Percentiles rank a stretch among this genome's conserved stretches.
These are phyloP conservation scores for Gaertneriomyces semiglobifer DNA, from an alignment of 192 early-diverging fungal species.

Conservation along the genomic window DNA sequence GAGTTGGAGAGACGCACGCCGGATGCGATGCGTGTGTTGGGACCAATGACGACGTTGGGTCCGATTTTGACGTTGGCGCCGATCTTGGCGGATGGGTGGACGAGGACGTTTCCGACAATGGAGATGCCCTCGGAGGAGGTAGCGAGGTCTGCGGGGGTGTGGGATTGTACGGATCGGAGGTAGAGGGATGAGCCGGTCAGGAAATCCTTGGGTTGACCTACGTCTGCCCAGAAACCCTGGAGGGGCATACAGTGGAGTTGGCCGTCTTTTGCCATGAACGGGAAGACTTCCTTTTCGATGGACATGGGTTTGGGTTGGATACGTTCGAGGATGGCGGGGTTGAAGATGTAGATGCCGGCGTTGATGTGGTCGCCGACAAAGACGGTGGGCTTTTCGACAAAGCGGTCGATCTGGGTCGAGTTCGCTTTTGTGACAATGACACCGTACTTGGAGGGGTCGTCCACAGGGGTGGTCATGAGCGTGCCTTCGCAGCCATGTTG, in stretches of 20 bases:
- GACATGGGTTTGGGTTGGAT: conserved; percentile 91
- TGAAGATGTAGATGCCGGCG: conserved; percentile 98
- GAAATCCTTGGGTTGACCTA: conserved; percentile 98
- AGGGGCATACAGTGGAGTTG: conserved; percentile 92
- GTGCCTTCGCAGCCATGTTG: conserved; percentile 92
- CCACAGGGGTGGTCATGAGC: conserved; percentile 93
- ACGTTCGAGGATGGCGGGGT: conserved; percentile 82
- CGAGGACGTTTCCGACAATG: conserved; percentile 76
- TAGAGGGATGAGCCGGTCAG: conserved; percentile 93
- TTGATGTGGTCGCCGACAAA: conserved; percentile 98
- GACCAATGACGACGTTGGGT: conserved; percentile 94
- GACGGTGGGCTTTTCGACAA: conserved; percentile 96
- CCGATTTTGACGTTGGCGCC: conserved; percentile 95
- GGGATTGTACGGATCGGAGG: conserved; percentile 77
- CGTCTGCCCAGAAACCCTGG: conserved; percentile 98
- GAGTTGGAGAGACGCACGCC: conserved; percentile 88
- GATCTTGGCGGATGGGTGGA: conserved; percentile 88
- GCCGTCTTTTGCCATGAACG: conserved; percentile 76
- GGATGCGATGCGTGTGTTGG: conserved; percentile 83
- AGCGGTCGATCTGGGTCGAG: conserved; percentile 78
- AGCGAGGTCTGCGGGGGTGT: conserved; percentile 64
- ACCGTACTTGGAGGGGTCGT: conserved; percentile 98
- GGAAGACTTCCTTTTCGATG: conserved; percentile 98
- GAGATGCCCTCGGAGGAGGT: conserved; percentile 45
- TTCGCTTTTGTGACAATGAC: conserved; percentile 83